These are phyloP conservation scores for Sergeia podlipaevii DNA, from an alignment of 208 protist species.

Conservation along the genomic window DNA sequence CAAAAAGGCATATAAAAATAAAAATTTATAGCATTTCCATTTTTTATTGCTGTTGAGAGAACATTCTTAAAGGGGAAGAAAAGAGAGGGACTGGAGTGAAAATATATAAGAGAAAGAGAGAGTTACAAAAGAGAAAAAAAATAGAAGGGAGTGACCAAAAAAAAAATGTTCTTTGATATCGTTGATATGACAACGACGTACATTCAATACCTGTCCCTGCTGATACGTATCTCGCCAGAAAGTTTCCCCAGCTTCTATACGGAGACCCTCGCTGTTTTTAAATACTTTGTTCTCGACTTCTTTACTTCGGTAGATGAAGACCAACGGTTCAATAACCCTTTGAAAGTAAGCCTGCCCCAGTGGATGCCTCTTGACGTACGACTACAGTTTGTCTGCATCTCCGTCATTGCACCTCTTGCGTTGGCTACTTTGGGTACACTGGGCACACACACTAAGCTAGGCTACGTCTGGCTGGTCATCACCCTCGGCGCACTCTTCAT, in stretches of 20 bases:
- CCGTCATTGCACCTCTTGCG: conserved; percentile 35
- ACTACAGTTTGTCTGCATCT: conserved; percentile 45
- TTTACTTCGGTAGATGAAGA: conserved; percentile 7
- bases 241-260: conserved; percentile 43
- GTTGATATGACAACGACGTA: conserved; percentile 67
- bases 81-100: not conserved
- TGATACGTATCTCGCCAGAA: conserved; percentile 38
- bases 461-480: conserved; percentile 40
- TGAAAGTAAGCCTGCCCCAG: conserved; percentile 29
- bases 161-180: conserved; percentile 61
- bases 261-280: conserved; percentile 21
- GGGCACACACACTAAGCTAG: conserved; percentile 27
- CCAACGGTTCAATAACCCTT: conserved; percentile 33
- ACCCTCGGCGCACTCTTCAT: conserved; percentile 34
- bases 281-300: conserved; percentile 31
- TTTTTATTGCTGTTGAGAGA: not conserved
- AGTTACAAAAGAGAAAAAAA: too few species aligned
- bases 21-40: too few species aligned
- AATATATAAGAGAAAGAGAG: not conserved
- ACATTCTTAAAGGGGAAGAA: not conserved
- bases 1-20: too few species aligned
- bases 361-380: conserved; percentile 68
- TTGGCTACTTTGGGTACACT: conserved; percentile 47
- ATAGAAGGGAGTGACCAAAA: not conserved
- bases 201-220: conserved; percentile 65